phyloP scores from a whole-genome alignment of 1,139 yeast species.

The Kodamaea fungicola region DNA sequence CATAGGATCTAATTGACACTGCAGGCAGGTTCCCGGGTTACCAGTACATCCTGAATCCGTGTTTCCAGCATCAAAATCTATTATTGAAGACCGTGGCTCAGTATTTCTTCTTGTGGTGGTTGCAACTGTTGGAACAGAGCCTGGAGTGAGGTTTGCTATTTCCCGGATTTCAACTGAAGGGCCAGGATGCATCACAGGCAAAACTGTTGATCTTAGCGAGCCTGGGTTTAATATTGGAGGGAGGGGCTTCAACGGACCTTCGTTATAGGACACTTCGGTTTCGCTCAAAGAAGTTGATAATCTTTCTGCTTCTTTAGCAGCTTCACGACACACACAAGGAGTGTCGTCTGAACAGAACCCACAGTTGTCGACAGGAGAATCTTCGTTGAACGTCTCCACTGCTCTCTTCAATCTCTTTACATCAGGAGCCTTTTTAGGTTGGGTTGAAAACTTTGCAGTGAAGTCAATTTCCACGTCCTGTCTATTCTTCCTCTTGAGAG shows the following conservation, averaged over 20 bases:
- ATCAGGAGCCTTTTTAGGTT: conserved; percentile 37
- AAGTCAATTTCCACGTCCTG: conserved; percentile 48
- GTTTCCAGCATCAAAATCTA: conserved; percentile 2
- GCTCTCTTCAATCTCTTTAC: conserved; percentile 24
- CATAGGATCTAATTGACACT: conserved; percentile 86
- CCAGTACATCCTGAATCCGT: conserved; percentile 64
- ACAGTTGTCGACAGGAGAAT: conserved; percentile 71
- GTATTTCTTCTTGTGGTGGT: conserved; percentile 16
- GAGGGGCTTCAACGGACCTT: conserved; percentile 23
- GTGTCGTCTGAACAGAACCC: conserved; percentile 93
- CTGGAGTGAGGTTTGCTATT: conserved; percentile 41
- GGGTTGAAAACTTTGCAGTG: conserved; percentile 42
- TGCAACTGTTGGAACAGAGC: conserved; percentile 38
- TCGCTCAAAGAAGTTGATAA: conserved; percentile 27
- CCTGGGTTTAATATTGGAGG: conserved; percentile 30
- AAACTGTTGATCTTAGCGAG: conserved; percentile 19
- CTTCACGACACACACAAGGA: conserved; percentile 89
- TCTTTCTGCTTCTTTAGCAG: conserved; percentile 58
- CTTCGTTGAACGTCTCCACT: conserved; percentile 28
- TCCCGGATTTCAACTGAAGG: conserved; percentile 55
- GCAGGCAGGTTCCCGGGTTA: conserved; percentile 81
- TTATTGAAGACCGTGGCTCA: conserved; percentile 4
- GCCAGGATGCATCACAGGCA: conserved; percentile 67
- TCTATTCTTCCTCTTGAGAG: conserved; percentile 31
- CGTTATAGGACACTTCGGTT: conserved; percentile 14